Evolutionary conservation across 768 basidiomycete genomes (phyloP), one percentile per base, ranked within the genome.

Genomic region (Boletus rufocinnamomeus): DNA sequence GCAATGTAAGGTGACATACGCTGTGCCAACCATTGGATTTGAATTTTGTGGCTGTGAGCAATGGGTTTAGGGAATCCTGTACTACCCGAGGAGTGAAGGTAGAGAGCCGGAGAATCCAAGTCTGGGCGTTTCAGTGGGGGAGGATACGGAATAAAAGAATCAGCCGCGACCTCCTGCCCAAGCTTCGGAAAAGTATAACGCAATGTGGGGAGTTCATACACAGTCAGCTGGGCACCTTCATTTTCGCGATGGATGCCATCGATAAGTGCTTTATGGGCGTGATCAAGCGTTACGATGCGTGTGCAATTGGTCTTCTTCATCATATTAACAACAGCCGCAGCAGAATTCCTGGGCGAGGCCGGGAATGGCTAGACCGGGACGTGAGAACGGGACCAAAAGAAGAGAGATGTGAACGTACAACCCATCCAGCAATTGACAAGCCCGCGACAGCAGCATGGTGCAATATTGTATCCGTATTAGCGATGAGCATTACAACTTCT

Each of bases 61-160:
- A 82, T 77, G 2, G 80, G 74, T 63, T 82, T 82, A 1, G 81
- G 81, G 38, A 80, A 69, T n/a, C 79, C 81, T 3, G 79, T 80
- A 6, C 80, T 81, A 14, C 81, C 81, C 4, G 79, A 82, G 0
- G 80, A 79, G 58, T 82, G 81, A 52, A 82, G 60, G n/a, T 82
- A 79, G 17, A 80, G 53, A 0, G 76, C 76, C 17, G 78, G 74
- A 2, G 73, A 62, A 56, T 79, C 76, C 25, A 68, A 54, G 10
- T 70, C 67, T 9, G 68, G 63, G 10, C 57, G 60, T 38, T 17
- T 54, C 28, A 23, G 1, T 6, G 54, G 2, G 6, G 53, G 48
- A 25, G 62, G 66, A 48, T 70, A 73, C 1, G 59, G 62, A 19
- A 21, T 8, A 38, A 70, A 71, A 0, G 40, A 8, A 51, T 71